Evolutionary conservation across 768 basidiomycete species (phyloP), one percentile per base, ranked within the genome.

Genomic region (Tricholoma sp.): DNA sequence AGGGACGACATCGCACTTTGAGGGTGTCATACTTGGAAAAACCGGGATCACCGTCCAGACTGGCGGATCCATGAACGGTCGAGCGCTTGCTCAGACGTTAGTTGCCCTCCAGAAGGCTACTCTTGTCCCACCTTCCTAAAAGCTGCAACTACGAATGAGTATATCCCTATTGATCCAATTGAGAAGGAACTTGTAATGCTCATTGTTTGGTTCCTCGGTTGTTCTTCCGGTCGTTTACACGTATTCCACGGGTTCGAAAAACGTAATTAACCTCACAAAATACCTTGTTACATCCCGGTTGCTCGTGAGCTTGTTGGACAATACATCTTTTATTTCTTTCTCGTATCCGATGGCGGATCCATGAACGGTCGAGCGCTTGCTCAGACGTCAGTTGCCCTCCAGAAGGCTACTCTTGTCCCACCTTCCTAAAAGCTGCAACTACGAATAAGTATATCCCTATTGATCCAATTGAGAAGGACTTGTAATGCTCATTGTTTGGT

Each of bases 11-110:
- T n/a, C n/a, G n/a, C n/a, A n/a, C n/a, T n/a, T n/a, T n/a, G n/a
- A n/a, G n/a, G n/a, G n/a, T n/a, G n/a, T n/a, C n/a, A n/a, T n/a
- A n/a, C n/a, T n/a, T n/a, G n/a, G n/a, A n/a, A n/a, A n/a, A n/a
- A n/a, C n/a, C n/a, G n/a, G n/a, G n/a, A n/a, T n/a, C n/a, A n/a
- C n/a, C n/a, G n/a, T n/a, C n/a, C n/a, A n/a, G n/a, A n/a, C 55
- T 35, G 55, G 55, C n/a, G 55, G 27, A 46, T 32, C 43, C 37
- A 29, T 56, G 46, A 56, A 56, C 27, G 46, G 55, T 43, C 55
- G 46, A 47, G 45, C 12, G 21, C 45, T 47, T 34, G 3, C 52
- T 53, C 52, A 53, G 34, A 37, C 34, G 21, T 22, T 41, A 34
- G 52, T 53, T 41, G 52, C 52, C 39, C 52, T 53, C 21, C 52